These are phyloP conservation scores for Phytophthora brassicae DNA, from an alignment of 352 stramenopile genomes.

Conservation along the genomic window DNA sequence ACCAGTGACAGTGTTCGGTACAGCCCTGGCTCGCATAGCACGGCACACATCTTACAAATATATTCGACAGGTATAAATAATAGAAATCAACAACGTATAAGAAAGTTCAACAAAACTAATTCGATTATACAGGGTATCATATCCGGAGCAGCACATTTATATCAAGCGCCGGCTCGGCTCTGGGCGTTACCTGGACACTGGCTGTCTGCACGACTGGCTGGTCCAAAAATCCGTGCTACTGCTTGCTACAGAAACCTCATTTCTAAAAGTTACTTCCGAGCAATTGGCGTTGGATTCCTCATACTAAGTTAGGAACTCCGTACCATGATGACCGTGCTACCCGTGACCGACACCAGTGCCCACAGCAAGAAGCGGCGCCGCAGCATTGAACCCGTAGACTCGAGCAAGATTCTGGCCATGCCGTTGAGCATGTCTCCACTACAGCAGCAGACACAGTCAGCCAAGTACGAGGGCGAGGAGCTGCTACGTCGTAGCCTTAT, in stretches of 20 bases:
- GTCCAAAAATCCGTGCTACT: slow-evolving; percentile 29
- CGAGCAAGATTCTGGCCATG: slow-evolving; percentile 57
- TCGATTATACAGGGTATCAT: too few species aligned
- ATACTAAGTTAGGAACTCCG: background rate
- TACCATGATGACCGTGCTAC: slow-evolving; percentile 55
- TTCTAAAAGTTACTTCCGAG: slow-evolving; percentile 27
- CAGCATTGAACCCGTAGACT: slow-evolving; percentile 62
- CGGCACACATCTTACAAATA: too few species aligned
- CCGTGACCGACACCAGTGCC: slow-evolving; percentile 23
- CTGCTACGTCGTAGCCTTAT: slow-evolving; percentile 68
- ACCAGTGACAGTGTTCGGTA: slow-evolving; percentile 20
- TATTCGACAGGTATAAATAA: too few species aligned
- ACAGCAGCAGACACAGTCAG: slow-evolving; percentile 5
- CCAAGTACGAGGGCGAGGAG: slow-evolving; percentile 28
- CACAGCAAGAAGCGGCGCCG: slow-evolving; percentile 67
- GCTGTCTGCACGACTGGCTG: slow-evolving; percentile 36
- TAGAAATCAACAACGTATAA: too few species aligned
- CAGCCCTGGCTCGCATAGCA: too few species aligned
- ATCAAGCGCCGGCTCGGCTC: slow-evolving; percentile 27
- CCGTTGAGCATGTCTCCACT: slow-evolving; percentile 41
- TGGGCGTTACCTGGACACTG: slow-evolving; percentile 29
- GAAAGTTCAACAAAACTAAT: too few species aligned
- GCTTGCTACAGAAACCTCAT: slow-evolving; percentile 2
- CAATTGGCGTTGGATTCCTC: background rate
- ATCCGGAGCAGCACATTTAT: too few species aligned